These are phyloP conservation scores for Aspergillus piperis DNA, from an alignment of 2,329 filamentous ascomycete genomes.

Conservation along the genomic window DNA sequence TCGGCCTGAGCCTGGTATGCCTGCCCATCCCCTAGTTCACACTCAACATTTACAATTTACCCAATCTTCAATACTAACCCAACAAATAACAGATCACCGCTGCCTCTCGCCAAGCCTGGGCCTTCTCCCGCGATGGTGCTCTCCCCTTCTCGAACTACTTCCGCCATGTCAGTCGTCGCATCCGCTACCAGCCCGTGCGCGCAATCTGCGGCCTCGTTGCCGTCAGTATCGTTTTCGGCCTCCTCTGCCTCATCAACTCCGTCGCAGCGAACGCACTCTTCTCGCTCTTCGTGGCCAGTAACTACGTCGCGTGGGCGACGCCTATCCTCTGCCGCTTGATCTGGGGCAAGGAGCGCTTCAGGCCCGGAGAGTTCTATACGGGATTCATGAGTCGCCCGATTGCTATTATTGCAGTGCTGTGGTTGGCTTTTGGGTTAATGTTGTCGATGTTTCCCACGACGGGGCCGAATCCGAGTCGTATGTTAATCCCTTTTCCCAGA, in stretches of 20 bases:
- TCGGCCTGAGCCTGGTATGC: slow-evolving; percentile 56
- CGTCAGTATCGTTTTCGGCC: slow-evolving; percentile 55
- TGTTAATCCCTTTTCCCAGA: slow-evolving; percentile 8
- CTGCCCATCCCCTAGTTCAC: background rate
- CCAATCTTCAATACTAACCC: background rate
- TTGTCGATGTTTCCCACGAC: slow-evolving; percentile 61
- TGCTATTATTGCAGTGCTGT: slow-evolving; percentile 56
- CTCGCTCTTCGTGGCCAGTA: slow-evolving; percentile 57
- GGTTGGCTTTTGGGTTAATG: slow-evolving; percentile 58
- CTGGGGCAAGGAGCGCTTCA: slow-evolving; percentile 61
- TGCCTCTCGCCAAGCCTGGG: slow-evolving; percentile 63
- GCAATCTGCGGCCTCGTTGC: slow-evolving; percentile 58
- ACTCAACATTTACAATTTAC: background rate
- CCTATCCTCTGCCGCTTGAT: slow-evolving; percentile 61
- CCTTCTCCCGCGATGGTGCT: slow-evolving; percentile 63
- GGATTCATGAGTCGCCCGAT: slow-evolving; percentile 56
- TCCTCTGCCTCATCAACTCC: slow-evolving; percentile 59
- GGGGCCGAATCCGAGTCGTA: slow-evolving; percentile 55
- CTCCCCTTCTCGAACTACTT: slow-evolving; percentile 62
- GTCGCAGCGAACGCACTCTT: slow-evolving; percentile 62
- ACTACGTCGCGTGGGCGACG: slow-evolving; percentile 62
- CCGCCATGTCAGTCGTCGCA: slow-evolving; percentile 55
- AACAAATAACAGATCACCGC: slow-evolving; percentile 50
- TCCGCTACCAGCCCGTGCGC: slow-evolving; percentile 61
- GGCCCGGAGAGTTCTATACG: slow-evolving; percentile 61